Percentiles rank a stretch among this genome's conserved stretches.
These are phyloP conservation scores for Licmophora abbreviata DNA, from an alignment of 108 stramenopile species.

Conservation along the genomic window DNA sequence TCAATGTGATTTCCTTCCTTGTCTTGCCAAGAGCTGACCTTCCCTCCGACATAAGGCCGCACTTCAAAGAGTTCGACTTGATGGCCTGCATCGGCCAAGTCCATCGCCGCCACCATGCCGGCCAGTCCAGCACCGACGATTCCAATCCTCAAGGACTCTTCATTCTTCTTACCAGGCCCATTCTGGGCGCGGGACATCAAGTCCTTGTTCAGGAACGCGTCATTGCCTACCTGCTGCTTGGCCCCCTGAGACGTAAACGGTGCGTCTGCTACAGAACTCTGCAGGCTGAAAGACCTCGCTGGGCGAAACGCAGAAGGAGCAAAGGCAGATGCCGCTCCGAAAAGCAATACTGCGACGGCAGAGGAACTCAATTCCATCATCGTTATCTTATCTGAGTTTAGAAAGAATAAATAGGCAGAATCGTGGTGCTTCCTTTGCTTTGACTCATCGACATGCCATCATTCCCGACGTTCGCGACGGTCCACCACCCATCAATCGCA, in stretches of 20 bases:
- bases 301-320: slow-evolving; percentile 2
- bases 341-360: slow-evolving; percentile 3
- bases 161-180: slow-evolving; percentile 74
- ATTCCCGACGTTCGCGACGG: too few relatives aligned
- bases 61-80: slow-evolving; percentile 92
- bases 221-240: slow-evolving; percentile 77
- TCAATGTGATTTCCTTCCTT: slow-evolving; percentile 97
- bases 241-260: slow-evolving; percentile 71
- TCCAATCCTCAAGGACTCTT: slow-evolving; percentile 80
- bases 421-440: too few relatives aligned
- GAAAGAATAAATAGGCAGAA: slow-evolving; percentile 2
- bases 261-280: slow-evolving; percentile 6
- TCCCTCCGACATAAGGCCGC: slow-evolving; percentile 89
- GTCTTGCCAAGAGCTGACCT: slow-evolving; percentile 90
- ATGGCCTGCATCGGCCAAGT: slow-evolving; percentile 92
- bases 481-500: too few relatives aligned
- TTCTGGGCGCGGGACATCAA: slow-evolving; percentile 82
- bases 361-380: slow-evolving; percentile 4
- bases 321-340: slow-evolving; percentile 3
- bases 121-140: slow-evolving; percentile 91
- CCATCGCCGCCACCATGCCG: slow-evolving; percentile 95
- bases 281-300: not conserved
- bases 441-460: too few relatives aligned
- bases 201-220: slow-evolving; percentile 79
- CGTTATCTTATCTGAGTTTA: too few relatives aligned